Conservation (phyloP, 2,329 filamentous ascomycete species). For the Aspergillus bombycis region DNA sequence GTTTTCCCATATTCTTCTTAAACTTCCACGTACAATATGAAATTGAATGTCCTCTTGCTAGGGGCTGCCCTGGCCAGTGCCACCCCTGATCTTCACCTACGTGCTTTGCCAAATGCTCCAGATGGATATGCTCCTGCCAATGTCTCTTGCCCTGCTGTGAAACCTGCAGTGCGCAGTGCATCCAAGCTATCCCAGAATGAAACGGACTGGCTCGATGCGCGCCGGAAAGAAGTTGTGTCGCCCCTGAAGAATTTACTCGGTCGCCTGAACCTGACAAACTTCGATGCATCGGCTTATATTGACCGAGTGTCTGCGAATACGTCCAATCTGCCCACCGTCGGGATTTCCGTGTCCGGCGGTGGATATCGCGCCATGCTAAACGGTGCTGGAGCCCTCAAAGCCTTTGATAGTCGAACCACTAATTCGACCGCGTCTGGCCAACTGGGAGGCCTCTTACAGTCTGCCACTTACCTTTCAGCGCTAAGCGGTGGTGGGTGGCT, state of each 20-base stretch:
- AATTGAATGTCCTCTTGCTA: background rate
- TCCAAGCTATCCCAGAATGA: conserved; percentile 69
- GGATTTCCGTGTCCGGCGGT: conserved; percentile 78
- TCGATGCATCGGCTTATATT: conserved; percentile 77
- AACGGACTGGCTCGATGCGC: conserved; percentile 70
- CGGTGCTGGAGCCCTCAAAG: conserved; percentile 77
- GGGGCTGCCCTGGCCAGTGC: background rate
- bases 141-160: conserved; percentile 69
- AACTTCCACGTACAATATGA: background rate
- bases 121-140: conserved; percentile 72
- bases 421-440: conserved; percentile 66
- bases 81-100: conserved; percentile 11
- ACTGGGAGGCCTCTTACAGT: conserved; percentile 79
- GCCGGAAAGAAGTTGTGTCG: conserved; percentile 72
- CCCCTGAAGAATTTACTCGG: conserved; percentile 74
- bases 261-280: conserved; percentile 71
- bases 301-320: conserved; percentile 59
- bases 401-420: conserved; percentile 74
- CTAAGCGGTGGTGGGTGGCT: conserved; percentile 86
- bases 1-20: background rate
- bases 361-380: conserved; percentile 85
- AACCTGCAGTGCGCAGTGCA: conserved; percentile 71
- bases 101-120: conserved; percentile 60
- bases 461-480: conserved; percentile 78
- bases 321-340: conserved; percentile 69